Conservation (phyloP, 192 early-diverging fungal genomes). For the Backusella circina region DNA sequence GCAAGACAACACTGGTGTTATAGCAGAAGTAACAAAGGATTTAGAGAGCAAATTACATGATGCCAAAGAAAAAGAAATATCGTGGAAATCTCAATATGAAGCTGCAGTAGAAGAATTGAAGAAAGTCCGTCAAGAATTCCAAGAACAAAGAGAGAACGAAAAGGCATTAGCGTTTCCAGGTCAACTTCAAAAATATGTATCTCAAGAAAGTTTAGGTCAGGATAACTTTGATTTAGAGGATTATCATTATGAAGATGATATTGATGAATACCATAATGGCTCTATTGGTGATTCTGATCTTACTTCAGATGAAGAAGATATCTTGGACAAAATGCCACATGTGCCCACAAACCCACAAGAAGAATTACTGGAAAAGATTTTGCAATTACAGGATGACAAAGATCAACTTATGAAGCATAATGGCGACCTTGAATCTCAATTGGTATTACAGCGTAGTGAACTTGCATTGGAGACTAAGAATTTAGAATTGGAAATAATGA, state of each 20-base stretch:
- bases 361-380: conserved; percentile 16
- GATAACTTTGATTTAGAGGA: not conserved
- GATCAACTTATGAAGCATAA: conserved; percentile 21
- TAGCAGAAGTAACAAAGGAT: conserved; percentile 4
- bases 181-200: not conserved
- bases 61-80: not conserved
- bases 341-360: not conserved
- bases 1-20: conserved; percentile 5
- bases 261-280: not conserved
- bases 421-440: conserved; percentile 28
- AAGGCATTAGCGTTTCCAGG: not conserved
- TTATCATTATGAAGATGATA: not conserved
- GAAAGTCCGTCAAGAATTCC: not conserved
- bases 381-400: conserved; percentile 24
- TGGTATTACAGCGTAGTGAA: conserved; percentile 20
- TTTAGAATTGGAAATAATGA: conserved; percentile 26
- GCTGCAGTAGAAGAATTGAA: not conserved
- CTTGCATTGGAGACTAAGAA: conserved; percentile 23
- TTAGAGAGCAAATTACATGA: conserved; percentile 1
- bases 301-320: conserved; percentile 2
- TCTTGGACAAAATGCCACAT: not conserved
- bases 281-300: not conserved
- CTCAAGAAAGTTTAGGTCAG: not conserved
- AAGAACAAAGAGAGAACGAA: not conserved
- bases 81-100: not conserved